Percentiles rank a stretch among this genome's conserved stretches.
phyloP scores from a whole-genome alignment of 805 yeast genomes.

The Starmerella vitae region DNA sequence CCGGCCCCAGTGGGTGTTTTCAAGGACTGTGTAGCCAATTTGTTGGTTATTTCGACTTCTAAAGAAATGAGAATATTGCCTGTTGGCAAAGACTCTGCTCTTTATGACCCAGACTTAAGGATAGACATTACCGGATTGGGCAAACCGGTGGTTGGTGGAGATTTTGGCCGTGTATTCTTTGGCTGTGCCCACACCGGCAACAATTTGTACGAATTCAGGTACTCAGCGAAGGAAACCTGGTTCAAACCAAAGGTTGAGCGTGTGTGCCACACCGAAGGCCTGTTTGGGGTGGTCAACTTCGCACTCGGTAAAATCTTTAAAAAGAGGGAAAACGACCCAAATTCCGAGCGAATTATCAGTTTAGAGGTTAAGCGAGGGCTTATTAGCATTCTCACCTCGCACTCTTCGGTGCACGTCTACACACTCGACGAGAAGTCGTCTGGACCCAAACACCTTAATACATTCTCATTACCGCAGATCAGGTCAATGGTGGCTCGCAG shows the following conservation, averaged over 20 bases:
- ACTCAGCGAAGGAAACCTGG: constrained; percentile 75
- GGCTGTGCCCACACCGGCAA: constrained; percentile 63
- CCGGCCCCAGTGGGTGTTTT: constrained; percentile 72
- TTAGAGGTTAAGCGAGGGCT: constrained; percentile 65
- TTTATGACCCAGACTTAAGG: constrained; percentile 71
- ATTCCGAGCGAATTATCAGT: constrained; percentile 44
- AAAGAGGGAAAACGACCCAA: background rate
- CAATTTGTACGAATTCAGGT: constrained; percentile 77
- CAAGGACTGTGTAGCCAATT: constrained; percentile 57
- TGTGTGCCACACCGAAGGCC: constrained; percentile 42
- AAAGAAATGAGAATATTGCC: constrained; percentile 66
- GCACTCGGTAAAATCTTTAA: constrained; percentile 20
- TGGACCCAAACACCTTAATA: constrained; percentile 2
- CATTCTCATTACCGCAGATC: constrained; percentile 3
- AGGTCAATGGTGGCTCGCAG: constrained; percentile 1
- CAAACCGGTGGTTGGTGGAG: constrained; percentile 37
- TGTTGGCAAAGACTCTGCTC: constrained; percentile 48
- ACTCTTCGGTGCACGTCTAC: constrained; percentile 70
- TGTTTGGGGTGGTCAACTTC: too few species aligned
- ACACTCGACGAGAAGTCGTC: constrained; percentile 31
- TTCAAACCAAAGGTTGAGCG: constrained; percentile 72
- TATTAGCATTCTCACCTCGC: constrained; percentile 69
- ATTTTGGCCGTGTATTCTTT: constrained; percentile 65
- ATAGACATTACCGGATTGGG: constrained; percentile 69
- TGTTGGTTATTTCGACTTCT: constrained; percentile 69